These are phyloP conservation scores for Raffaelea deltoideospora DNA, from an alignment of 2,329 filamentous ascomycete genomes.

Conservation along the genomic window DNA sequence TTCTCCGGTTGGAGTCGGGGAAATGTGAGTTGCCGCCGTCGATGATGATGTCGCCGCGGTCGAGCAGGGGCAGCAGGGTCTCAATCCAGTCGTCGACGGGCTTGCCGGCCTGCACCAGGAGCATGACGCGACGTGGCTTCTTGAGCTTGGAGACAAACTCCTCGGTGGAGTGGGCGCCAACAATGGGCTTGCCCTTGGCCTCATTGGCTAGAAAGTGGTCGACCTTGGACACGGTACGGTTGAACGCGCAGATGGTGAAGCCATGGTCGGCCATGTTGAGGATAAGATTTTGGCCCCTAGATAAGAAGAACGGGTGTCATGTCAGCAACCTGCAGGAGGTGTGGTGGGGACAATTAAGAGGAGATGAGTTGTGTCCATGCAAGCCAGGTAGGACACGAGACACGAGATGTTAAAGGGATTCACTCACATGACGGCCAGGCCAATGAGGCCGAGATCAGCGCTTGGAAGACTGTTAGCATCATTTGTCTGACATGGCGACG, in stretches of 20 bases:
- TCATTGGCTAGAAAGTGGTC: constrained; percentile 85
- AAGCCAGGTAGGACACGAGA: not conserved
- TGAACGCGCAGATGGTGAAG: constrained; percentile 96
- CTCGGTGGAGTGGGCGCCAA: constrained; percentile 84
- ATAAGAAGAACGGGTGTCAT: constrained; percentile 1
- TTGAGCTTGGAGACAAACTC: constrained; percentile 96
- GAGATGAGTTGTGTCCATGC: not conserved
- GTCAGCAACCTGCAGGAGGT: not conserved
- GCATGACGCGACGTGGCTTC: constrained; percentile 92
- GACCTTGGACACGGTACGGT: constrained; percentile 97
- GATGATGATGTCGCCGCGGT: constrained; percentile 93
- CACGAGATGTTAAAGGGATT: not conserved
- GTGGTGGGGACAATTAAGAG: no score
- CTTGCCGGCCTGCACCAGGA: constrained; percentile 96
- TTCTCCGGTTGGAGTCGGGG: constrained; percentile 96
- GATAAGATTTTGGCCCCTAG: constrained; percentile 69
- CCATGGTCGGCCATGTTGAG: constrained; percentile 80
- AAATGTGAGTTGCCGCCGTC: constrained; percentile 99
- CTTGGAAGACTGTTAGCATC: constrained; percentile 47
- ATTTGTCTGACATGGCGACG: constrained; percentile 13
- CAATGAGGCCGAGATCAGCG: constrained; percentile 84
- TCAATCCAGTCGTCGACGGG: constrained; percentile 99
- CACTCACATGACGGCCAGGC: constrained; percentile 73
- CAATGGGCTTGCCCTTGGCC: constrained; percentile 88
- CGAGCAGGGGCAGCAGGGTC: constrained; percentile 70